Evolutionary conservation across 306 rosid genomes (phyloP), one percentile per base, ranked within the genome.

Genomic region (Astragalus membranaceus): DNA sequence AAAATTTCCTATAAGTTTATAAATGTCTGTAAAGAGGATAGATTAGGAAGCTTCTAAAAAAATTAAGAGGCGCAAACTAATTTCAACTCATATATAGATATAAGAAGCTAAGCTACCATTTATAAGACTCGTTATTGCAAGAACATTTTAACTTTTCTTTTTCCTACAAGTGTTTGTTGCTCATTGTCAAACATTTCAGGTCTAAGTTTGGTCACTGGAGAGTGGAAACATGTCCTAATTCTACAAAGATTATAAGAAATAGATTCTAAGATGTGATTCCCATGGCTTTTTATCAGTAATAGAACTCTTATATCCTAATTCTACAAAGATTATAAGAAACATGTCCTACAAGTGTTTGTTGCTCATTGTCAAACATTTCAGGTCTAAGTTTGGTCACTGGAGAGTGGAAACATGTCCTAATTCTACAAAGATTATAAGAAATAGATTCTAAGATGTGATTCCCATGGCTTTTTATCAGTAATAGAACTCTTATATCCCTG

Each of bases 191-290:
- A 20, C 64, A 23, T 32, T 43, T 2, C 20, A 5, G 26, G 8
- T 67, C 4, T 35, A 37, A 12, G 61, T 37, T 48, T 60, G 66
- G 56, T 61, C 56, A 59, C 49, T 59, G 41, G 14, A 10, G 49
- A 16, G 32, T 5, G 48, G 13, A 59, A 67, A 50, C 36, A 50
- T 39, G 48, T 59, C 32, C 43, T 42, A n/a, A 52, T 10, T 43
- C 71, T 9, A 71, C 33, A 2, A 61, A 51, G 29, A 29, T 37
- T 35, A 50, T 10, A 8, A 35, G 64, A 63, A 39, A 41, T 15
- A 42, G 59, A 43, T 62, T 42, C 66, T 33, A 70, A 20, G 49
- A 68, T 39, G 70, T 59, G n/a, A 51, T 39, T 64, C 59, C 8
- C 63, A 12, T 17, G 8, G 57, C 9, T 20, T 52, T 73, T 60